A percentile compares a stretch with the other conserved stretches of the same genome.
Conservation (phyloP, 495 filamentous ascomycete genomes). For the Podospora sp. region DNA sequence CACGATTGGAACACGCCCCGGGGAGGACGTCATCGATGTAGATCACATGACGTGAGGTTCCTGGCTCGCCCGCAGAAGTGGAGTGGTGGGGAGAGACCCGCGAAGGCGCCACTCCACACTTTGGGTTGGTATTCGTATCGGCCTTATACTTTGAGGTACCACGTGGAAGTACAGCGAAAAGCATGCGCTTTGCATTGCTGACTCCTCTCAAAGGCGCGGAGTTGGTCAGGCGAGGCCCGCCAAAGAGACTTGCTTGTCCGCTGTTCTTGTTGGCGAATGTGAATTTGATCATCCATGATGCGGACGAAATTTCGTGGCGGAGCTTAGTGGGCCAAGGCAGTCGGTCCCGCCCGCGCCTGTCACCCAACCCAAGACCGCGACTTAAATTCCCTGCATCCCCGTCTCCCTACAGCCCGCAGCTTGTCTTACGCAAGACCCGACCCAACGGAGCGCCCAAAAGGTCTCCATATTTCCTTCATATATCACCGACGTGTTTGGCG, state of each 20-base stretch:
- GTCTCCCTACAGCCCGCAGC: neutral
- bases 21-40: slow-evolving; percentile 1
- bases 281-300: neutral
- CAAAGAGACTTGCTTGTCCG: neutral
- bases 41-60: slow-evolving; percentile 3
- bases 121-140: neutral
- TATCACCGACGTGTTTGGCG: neutral
- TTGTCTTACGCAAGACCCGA: neutral
- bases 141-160: neutral
- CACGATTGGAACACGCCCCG: neutral
- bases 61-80: neutral
- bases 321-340: neutral
- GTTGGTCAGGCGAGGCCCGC: neutral
- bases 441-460: neutral
- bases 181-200: neutral
- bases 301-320: neutral
- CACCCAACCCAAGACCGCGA: neutral
- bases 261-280: neutral
- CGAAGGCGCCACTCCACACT: neutral
- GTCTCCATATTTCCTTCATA: neutral
- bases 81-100: neutral
- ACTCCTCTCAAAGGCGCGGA: neutral
- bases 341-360: neutral
- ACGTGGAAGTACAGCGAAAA: neutral
- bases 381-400: neutral